phyloP scores from a whole-genome alignment of 129 eudicot genomes.

The Flaveria bidentis region DNA sequence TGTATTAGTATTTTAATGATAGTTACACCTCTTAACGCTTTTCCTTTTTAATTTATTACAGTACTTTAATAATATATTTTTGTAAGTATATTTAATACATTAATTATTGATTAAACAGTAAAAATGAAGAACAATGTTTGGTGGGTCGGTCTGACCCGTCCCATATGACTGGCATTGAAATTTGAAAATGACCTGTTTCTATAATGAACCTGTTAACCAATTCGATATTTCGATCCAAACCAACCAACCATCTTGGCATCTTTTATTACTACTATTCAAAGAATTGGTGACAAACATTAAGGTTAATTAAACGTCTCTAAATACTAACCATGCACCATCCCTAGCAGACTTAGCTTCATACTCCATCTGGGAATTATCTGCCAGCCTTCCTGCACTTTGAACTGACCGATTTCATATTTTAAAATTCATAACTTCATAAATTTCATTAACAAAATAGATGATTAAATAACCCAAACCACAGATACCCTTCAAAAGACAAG shows the following conservation, averaged over 20 bases:
- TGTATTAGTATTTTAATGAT: neutral
- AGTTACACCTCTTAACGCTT: neutral
- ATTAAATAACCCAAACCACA: neutral
- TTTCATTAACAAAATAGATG: neutral
- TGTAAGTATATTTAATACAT: neutral
- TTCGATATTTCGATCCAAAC: neutral
- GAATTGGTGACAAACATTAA: neutral
- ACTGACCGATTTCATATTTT: slow-evolving; percentile 31
- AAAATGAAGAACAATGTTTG: neutral
- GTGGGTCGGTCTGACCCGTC: neutral
- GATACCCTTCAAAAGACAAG: neutral
- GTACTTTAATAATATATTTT: neutral
- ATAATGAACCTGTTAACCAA: neutral
- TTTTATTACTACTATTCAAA: neutral
- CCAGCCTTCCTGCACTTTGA: slow-evolving; percentile 50
- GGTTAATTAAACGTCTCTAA: slow-evolving; percentile 8
- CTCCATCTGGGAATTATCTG: slow-evolving; percentile 77
- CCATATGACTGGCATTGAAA: neutral
- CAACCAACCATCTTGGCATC: neutral
- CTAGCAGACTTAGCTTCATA: slow-evolving; percentile 98
- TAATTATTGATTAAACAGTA: neutral
- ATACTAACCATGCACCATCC: slow-evolving; percentile 95
- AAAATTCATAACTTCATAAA: neutral
- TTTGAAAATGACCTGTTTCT: neutral
- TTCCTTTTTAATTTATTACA: neutral